Percentiles rank a stretch among this genome's conserved stretches.
Conservation (phyloP, 257 asterid genomes). For the Nicotiana noctiflora region DNA sequence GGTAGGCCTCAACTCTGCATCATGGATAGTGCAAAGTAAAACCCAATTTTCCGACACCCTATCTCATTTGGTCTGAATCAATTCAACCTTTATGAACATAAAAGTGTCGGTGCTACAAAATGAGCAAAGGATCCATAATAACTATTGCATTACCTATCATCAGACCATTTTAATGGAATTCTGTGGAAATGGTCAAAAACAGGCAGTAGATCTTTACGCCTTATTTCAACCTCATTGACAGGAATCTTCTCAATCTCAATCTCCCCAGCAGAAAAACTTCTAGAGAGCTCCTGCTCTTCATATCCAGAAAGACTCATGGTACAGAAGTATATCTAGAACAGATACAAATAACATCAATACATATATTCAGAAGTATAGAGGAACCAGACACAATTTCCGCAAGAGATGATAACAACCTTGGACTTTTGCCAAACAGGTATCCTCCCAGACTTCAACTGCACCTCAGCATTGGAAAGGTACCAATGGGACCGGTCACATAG, state of each 20-base stretch:
- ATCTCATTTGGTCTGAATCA: no score
- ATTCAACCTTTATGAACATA: no score
- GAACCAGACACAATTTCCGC: neutral
- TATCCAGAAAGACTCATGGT: conserved; percentile 21
- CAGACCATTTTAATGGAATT: no score
- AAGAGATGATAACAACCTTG: conserved; percentile 26
- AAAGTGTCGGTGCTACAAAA: no score
- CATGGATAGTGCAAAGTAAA: neutral
- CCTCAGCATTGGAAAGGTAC: conserved; percentile 48
- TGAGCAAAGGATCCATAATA: no score
- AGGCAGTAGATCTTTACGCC: no score
- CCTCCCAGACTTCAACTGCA: conserved; percentile 41
- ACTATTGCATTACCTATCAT: no score
- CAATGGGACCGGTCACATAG: conserved; percentile 29
- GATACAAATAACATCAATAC: conserved; percentile 7
- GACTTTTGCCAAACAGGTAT: conserved; percentile 47
- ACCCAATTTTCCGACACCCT: neutral
- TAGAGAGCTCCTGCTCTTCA: conserved; percentile 13
- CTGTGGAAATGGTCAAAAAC: no score
- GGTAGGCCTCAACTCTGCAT: neutral
- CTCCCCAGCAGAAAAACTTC: conserved; percentile 22
- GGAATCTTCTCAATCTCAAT: conserved; percentile 39
- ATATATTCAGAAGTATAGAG: neutral
- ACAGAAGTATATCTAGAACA: conserved; percentile 31
- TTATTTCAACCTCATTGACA: conserved; percentile 27